phyloP scores from a whole-genome alignment of 768 basidiomycete genomes.

The Baorangia bicolor region DNA sequence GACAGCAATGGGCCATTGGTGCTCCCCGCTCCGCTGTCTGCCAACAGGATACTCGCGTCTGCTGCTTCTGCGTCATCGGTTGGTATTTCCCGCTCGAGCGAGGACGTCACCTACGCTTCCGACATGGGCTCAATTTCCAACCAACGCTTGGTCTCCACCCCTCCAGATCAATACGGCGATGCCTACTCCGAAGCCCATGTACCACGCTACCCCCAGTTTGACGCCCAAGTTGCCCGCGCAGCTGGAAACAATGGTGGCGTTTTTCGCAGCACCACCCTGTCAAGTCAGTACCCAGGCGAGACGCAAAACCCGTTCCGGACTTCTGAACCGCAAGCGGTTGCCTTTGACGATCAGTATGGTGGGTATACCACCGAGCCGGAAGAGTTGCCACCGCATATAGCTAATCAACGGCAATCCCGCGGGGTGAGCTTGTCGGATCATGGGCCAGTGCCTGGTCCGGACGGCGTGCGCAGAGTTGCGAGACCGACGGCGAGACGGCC shows the following conservation, averaged over 20 bases:
- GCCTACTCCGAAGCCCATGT: slow-evolving; percentile 18
- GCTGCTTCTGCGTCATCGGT: slow-evolving; percentile 42
- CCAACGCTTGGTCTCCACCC: slow-evolving; percentile 41
- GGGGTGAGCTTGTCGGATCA: slow-evolving; percentile 80
- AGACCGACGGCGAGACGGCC: slow-evolving; percentile 56
- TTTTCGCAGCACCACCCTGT: slow-evolving; percentile 39
- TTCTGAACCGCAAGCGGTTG: slow-evolving; percentile 41
- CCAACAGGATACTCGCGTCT: slow-evolving; percentile 51
- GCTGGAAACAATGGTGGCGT: slow-evolving; percentile 39
- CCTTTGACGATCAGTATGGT: slow-evolving; percentile 39
- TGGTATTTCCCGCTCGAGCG: slow-evolving; percentile 43
- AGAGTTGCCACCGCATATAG: slow-evolving; percentile 26
- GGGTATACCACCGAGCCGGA: slow-evolving; percentile 38
- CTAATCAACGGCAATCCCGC: slow-evolving; percentile 35
- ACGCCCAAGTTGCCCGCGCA: slow-evolving; percentile 41
- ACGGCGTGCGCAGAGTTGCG: slow-evolving; percentile 78
- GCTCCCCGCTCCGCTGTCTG: slow-evolving; percentile 72
- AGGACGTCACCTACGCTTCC: slow-evolving; percentile 37
- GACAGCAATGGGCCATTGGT: slow-evolving; percentile 72
- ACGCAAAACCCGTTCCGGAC: slow-evolving; percentile 58
- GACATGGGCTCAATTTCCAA: slow-evolving; percentile 40
- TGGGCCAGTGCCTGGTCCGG: slow-evolving; percentile 78
- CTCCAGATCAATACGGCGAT: slow-evolving; percentile 35
- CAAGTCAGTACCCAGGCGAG: slow-evolving; percentile 44
- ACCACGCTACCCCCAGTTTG: slow-evolving; percentile 34